Evolutionary conservation across 164 flowering plant species (phyloP), one percentile per base, ranked within the genome.

Genomic region (Umbellularia californica): DNA sequence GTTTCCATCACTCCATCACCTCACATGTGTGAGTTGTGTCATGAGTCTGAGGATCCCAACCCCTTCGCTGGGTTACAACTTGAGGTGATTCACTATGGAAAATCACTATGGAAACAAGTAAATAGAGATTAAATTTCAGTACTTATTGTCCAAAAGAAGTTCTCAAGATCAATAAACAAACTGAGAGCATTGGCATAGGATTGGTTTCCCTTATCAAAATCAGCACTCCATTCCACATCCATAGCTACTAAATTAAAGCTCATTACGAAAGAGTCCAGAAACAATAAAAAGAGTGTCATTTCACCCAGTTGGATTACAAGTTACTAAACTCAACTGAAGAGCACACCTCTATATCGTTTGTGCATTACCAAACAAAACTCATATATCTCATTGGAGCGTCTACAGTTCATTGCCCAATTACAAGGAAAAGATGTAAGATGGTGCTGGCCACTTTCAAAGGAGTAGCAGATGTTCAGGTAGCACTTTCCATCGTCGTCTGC

Each of bases 401-500:
- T 50, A 17, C 51, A 27, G 52, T 41, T 2, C 47, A 41, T 41
- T 41, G 67, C 55, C 55, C 47, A 13, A 13, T 23, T 25, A 23
- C 14, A 65, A 23, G 68, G 68, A 15, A 41, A 25, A 11, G 14
- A 28, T 28, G 15, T 28, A 72, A 33, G 74, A 28, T 22, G 65
- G 62, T 64, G 75, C 23, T 28, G 82, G 86, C 91, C 89, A 85
- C 0, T 86, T 69, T 88, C 89, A n/a, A 88, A 88, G 70, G 51
- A 41, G 82, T 88, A 88, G 52, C 66, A 85, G 58, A 84, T 66
- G 55, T 88, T 89, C 86, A 88, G 77, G 70, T 86, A 85, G 81
- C 89, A 82, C 66, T 86, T 88, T 41, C 85, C 82, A 67, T 86
- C 87, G 51, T 88, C 88, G 68, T 88, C 88, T 25, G 81, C 72